Conservation (phyloP, 2,329 filamentous ascomycete genomes). For the Tolypocladium pustulatum region DNA sequence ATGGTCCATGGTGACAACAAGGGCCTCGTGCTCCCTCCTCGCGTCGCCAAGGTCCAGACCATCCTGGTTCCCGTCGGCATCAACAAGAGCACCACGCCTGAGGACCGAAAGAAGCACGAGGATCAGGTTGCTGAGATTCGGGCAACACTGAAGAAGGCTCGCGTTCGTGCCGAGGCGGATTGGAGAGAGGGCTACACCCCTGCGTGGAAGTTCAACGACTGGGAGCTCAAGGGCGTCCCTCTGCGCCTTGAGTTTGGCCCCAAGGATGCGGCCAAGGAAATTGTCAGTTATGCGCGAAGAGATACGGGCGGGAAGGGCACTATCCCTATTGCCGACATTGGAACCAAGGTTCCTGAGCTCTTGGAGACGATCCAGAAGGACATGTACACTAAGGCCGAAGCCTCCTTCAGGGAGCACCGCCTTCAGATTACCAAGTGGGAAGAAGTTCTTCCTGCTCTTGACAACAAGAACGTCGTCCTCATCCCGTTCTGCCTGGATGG, state of each 20-base stretch:
- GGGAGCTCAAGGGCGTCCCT: conserved; percentile 93
- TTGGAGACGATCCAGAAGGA: conserved; percentile 86
- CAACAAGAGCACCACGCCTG: conserved; percentile 73
- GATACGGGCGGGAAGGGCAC: conserved; percentile 78
- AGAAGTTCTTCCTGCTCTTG: conserved; percentile 80
- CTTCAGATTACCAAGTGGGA: conserved; percentile 78
- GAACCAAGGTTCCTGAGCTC: conserved; percentile 63
- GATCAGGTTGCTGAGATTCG: conserved; percentile 65
- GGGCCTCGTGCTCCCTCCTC: conserved; percentile 84
- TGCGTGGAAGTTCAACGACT: conserved; percentile 98
- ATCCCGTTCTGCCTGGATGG: conserved; percentile 78
- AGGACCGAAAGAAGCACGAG: conserved; percentile 67
- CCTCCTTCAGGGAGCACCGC: conserved; percentile 69
- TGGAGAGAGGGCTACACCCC: conserved; percentile 85
- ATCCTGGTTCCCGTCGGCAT: conserved; percentile 89
- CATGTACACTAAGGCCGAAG: conserved; percentile 67
- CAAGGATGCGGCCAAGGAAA: conserved; percentile 78
- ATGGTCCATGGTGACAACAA: conserved; percentile 97
- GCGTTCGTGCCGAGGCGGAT: conserved; percentile 72
- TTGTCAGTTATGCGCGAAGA: conserved; percentile 77
- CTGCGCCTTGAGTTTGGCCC: conserved; percentile 92
- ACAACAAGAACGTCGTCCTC: conserved; percentile 83
- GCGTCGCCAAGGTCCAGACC: conserved; percentile 76
- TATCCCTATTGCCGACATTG: conserved; percentile 64
- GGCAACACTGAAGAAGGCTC: conserved; percentile 56